phyloP scores from a whole-genome alignment of 768 basidiomycete species.

The Dacryopinax spathularia region DNA sequence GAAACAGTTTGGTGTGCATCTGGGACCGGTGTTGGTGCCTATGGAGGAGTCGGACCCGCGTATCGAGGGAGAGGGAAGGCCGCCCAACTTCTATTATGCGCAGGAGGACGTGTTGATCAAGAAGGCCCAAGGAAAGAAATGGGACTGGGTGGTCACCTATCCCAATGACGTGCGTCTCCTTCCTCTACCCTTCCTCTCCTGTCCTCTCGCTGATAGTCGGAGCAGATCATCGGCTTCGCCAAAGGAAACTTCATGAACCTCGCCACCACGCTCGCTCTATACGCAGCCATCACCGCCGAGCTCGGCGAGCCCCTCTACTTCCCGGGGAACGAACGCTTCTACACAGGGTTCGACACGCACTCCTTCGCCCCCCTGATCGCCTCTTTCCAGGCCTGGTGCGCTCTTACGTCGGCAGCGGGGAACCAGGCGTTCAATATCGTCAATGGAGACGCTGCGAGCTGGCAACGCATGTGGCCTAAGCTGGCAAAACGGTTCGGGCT shows the following conservation, averaged over 20 bases:
- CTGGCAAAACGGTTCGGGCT: background rate
- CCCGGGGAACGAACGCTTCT: background rate
- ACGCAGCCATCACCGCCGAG: background rate
- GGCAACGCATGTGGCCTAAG: conserved; percentile 1
- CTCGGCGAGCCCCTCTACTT: background rate
- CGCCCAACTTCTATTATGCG: conserved; percentile 1
- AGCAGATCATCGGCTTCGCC: background rate
- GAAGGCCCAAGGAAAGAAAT: background rate
- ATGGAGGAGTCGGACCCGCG: background rate
- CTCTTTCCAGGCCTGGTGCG: background rate
- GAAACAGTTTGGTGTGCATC: conserved; percentile 1
- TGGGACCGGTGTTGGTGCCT: background rate
- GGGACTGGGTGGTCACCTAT: background rate
- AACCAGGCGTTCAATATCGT: conserved; percentile 4
- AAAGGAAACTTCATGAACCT: conserved; percentile 3
- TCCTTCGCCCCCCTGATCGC: background rate
- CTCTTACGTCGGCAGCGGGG: background rate
- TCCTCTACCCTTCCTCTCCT: no score
- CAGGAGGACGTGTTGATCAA: background rate
- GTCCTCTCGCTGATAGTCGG: no score
- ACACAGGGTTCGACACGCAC: background rate
- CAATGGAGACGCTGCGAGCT: background rate
- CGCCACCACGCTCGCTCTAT: background rate
- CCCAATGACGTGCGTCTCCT: conserved; percentile 4
- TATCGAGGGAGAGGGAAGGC: background rate